Base-by-base conservation (phyloP, 768 basidiomycete species). In the Daedalea quercina region DNA sequence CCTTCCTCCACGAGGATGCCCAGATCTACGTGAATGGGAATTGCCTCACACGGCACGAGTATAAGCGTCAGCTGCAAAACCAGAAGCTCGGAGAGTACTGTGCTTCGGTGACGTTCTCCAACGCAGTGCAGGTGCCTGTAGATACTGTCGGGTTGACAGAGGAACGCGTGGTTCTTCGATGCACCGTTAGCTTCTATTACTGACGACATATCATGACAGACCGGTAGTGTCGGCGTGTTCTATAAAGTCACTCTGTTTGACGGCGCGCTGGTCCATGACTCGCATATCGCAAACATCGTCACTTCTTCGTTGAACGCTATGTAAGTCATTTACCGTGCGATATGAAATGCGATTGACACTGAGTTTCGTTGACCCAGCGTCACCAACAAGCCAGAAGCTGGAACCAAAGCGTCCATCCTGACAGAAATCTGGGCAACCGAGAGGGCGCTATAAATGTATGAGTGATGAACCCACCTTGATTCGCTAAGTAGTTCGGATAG, bases 1-100 rank as follows among this genome's bases (percentile, higher is more conserved):
- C 54, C 1, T 73, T 75, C 53, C 61, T 80, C 53, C 66, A 72
- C 9, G 31, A 62, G 33, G 24, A 72, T n/a, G 69, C 66, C 19
- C 60, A 54, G 1, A 63, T 78, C 53, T 68, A 64, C 2, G 60
- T 79, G 52, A 80, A 80, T 55, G 76, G 73, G 17, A 61, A 65
- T 25, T 23, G 60, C 17, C 25, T 72, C 25, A 65, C 72, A 19
- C 73, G 73, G 19, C 67, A 68, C 0, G 65, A 70, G 26, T 79
- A 76, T 65, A 69, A 72, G 59, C 43, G 63, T 43, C 65, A 67
- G 45, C 56, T 79, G 31, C 68, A 63, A 40, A 59, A 60, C 26
- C 48, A 57, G 52, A 55, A 47, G 40, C 48, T 28, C n/a, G 50
- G 17, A 0, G 69, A 70, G 54, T 56, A 55, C 0, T 61, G 65